phyloP scores from a whole-genome alignment of 306 rosid species.

The Quercus cerris region DNA sequence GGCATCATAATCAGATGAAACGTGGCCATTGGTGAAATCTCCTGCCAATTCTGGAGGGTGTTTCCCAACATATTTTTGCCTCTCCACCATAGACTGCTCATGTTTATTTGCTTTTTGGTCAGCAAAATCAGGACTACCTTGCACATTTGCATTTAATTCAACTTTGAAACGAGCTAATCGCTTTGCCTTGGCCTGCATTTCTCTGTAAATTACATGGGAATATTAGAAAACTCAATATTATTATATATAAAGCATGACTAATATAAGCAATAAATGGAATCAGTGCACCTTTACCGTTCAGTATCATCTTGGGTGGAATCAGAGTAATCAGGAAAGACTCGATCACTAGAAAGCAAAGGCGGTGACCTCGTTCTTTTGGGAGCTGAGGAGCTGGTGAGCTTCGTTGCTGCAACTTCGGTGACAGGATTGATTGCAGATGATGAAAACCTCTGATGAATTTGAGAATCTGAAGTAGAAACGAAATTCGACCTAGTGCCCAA shows the following conservation, averaged over 20 bases:
- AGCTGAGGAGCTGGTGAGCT: slow-evolving; percentile 31
- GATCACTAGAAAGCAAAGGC: slow-evolving; percentile 44
- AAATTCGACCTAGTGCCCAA: slow-evolving; percentile 25
- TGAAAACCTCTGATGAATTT: slow-evolving; percentile 18
- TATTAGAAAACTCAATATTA: slow-evolving; percentile 5
- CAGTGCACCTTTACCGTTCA: slow-evolving; percentile 60
- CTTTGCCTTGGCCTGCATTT: slow-evolving; percentile 88
- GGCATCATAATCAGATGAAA: slow-evolving; percentile 53
- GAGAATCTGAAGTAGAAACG: slow-evolving; percentile 18
- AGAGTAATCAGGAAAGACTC: slow-evolving; percentile 42
- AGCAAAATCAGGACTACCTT: slow-evolving; percentile 35
- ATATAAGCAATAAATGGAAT: slow-evolving; percentile 13
- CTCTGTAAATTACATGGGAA: slow-evolving; percentile 45
- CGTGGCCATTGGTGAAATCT: slow-evolving; percentile 38
- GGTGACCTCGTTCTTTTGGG: slow-evolving; percentile 86
- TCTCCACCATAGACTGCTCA: slow-evolving; percentile 35
- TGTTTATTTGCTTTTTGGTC: slow-evolving; percentile 37
- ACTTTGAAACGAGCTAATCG: slow-evolving; percentile 88
- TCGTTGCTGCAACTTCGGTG: slow-evolving; percentile 27
- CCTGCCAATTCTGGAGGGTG: slow-evolving; percentile 41
- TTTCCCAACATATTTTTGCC: slow-evolving; percentile 37
- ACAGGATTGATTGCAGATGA: slow-evolving; percentile 18
- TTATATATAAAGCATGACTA: background rate
- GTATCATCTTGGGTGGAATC: slow-evolving; percentile 47
- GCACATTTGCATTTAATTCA: slow-evolving; percentile 59